phyloP scores from a whole-genome alignment of 1,284 basidiomycete species.

The Cerrena zonata region DNA sequence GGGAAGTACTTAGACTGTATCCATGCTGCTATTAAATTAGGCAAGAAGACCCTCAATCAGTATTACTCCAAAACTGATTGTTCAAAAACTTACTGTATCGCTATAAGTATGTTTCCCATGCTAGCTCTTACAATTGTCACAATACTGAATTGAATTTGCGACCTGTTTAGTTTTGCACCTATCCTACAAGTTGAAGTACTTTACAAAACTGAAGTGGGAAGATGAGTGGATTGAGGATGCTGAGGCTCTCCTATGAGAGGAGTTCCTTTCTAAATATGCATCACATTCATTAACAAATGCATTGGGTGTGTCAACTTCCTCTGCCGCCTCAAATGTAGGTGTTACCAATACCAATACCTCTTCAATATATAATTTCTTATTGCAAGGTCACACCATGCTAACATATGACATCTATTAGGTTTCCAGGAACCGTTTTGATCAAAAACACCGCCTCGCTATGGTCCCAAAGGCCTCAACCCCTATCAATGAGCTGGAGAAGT shows the following conservation, averaged over 20 bases:
- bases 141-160: neutral
- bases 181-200: conserved; percentile 27
- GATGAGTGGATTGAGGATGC: conserved; percentile 24
- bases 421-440: too few relatives aligned
- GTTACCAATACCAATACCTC: too few relatives aligned
- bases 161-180: conserved; percentile 33
- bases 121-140: neutral
- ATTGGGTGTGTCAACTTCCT: too few relatives aligned
- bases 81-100: conserved; percentile 24
- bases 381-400: too few relatives aligned
- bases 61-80: conserved; percentile 26
- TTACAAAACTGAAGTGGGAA: conserved; percentile 22
- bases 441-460: too few relatives aligned
- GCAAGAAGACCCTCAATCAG: conserved; percentile 20
- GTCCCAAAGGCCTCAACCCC: too few relatives aligned
- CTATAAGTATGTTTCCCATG: conserved; percentile 22
- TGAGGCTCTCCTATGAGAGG: conserved; percentile 10
- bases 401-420: too few relatives aligned
- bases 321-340: too few relatives aligned
- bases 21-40: conserved; percentile 12
- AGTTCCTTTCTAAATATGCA: conserved; percentile 9
- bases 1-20: conserved; percentile 12
- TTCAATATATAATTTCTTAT: neutral
- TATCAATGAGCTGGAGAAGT: conserved; percentile 19
- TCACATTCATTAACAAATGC: too few relatives aligned